Conservation (phyloP, 495 filamentous ascomycete species). For the Penicillium pancosmium region DNA sequence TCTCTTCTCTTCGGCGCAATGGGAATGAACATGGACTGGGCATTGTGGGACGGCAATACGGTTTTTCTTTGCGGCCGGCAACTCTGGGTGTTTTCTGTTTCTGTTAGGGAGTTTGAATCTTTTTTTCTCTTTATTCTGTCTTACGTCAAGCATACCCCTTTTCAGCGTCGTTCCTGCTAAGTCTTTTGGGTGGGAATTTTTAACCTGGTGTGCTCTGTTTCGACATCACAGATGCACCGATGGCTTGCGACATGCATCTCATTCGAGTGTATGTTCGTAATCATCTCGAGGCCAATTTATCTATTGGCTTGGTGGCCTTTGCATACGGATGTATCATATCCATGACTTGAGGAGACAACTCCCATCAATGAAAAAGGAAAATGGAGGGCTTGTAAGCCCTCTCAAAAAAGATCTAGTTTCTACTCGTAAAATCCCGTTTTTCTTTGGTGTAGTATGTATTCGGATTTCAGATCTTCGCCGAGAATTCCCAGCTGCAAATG, state of each 20-base stretch:
- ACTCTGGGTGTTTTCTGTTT: conserved; percentile 21
- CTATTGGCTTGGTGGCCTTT: conserved; percentile 5
- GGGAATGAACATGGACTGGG: conserved; percentile 28
- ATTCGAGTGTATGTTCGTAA: not conserved
- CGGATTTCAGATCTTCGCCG: no score
- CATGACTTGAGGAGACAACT: conserved; percentile 10
- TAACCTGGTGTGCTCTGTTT: conserved; percentile 11
- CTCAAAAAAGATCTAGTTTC: not conserved
- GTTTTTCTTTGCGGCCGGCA: conserved; percentile 18
- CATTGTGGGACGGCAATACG: conserved; percentile 32
- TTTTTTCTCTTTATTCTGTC: conserved; percentile 15
- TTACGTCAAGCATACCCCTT: conserved; percentile 29
- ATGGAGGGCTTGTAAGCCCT: conserved; percentile 27
- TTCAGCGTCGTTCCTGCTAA: conserved; percentile 29
- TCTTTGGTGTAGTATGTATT: not conserved
- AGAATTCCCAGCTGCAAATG: not conserved
- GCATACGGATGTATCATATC: conserved; percentile 24
- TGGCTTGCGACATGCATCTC: conserved; percentile 6
- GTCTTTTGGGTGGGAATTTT: conserved; percentile 22
- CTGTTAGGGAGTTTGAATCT: conserved; percentile 11
- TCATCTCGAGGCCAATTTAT: conserved; percentile 4
- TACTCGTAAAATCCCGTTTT: not conserved
- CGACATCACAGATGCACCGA: conserved; percentile 11
- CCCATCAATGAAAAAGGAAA: conserved; percentile 29
- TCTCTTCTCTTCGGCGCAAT: conserved; percentile 37